These are phyloP conservation scores for Aspergillus bertholletiae DNA, from an alignment of 495 filamentous ascomycete genomes.

Conservation along the genomic window DNA sequence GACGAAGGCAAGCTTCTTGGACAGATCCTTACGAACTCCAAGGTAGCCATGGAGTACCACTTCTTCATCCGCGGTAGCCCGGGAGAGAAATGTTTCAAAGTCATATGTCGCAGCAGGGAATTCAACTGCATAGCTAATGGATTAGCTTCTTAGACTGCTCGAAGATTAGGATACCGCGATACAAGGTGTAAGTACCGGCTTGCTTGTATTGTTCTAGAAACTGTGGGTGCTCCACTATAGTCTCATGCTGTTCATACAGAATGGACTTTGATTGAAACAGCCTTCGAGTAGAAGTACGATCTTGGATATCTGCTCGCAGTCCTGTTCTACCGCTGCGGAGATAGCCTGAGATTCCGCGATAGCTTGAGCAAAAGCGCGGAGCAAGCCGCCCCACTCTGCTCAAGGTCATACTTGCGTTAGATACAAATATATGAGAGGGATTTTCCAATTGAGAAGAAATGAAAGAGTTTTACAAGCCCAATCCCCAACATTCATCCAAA, in stretches of 20 bases:
- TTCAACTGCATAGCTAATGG: conserved; percentile 34
- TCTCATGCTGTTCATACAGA: conserved; percentile 21
- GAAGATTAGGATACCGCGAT: neutral
- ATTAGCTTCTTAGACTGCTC: conserved; percentile 9
- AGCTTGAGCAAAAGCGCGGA: conserved; percentile 30
- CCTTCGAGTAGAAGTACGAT: conserved; percentile 12
- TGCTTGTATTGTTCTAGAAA: conserved; percentile 47
- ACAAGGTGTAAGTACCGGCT: conserved; percentile 32
- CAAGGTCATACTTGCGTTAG: conserved; percentile 17
- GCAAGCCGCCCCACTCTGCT: conserved; percentile 17
- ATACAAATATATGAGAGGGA: neutral
- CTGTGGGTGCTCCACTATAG: conserved; percentile 14
- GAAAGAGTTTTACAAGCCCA: conserved; percentile 4
- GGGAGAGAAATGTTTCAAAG: conserved; percentile 40
- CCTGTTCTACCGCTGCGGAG: conserved; percentile 22
- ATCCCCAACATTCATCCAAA: neutral
- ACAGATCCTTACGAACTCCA: conserved; percentile 55
- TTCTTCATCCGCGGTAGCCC: conserved; percentile 38
- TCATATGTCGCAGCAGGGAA: conserved; percentile 50
- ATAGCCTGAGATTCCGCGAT: conserved; percentile 39
- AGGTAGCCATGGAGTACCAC: conserved; percentile 74
- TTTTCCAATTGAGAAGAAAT: conserved; percentile 6
- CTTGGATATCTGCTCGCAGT: conserved; percentile 9
- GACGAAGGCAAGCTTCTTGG: conserved; percentile 67
- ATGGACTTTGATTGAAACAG: conserved; percentile 23